Base-by-base conservation (phyloP, 257 asterid species). In the Cordia subcordata region DNA sequence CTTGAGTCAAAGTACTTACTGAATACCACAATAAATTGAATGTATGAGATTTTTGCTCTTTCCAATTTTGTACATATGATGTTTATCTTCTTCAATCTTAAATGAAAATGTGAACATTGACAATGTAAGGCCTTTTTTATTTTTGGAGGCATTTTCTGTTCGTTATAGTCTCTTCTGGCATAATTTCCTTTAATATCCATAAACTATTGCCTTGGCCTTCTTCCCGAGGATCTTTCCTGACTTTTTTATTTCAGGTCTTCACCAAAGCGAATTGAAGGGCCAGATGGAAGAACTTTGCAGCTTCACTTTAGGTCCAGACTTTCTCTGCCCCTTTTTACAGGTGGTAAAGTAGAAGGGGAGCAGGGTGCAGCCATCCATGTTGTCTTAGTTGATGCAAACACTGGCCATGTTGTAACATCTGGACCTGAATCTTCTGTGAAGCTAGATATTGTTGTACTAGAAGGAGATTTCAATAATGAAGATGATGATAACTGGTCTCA, bases 331-430 rank as follows among this genome's bases (percentile, higher is more conserved):
- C 84, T 92, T 58, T 92, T 84, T 73, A 92, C 99, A 13, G 97
- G 97, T 23, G 99, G 96, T 27, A 87, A 87, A 77, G 96, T 92
- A 49, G 96, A 88, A 82, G 99, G 99, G 19, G 99, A 92, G 75
- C 99, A 86, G 72, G 95, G 97, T 72, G 99, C 97, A 62, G 12
- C 94, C 12, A 86, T 88, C 66, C 97, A 92, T 66, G 86, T 82
- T 58, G 94, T 88, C 54, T 69, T 92, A 54, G 60, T 86, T 49
- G 99, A 92, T 72, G 77, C 78, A n/a, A 76, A 70, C 72, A 76
- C 83, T 10, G 94, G 95, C 57, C 96, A 63, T 76, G 95, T 80
- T 52, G 82, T 86, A 40, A 84, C 96, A 68, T 71, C 84, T 73
- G 99, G 99, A 18, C 84, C 89, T 13, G 97, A 92, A 71, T 88